phyloP scores from a whole-genome alignment of 2,329 filamentous ascomycete species.

The Fusarium chaquense region DNA sequence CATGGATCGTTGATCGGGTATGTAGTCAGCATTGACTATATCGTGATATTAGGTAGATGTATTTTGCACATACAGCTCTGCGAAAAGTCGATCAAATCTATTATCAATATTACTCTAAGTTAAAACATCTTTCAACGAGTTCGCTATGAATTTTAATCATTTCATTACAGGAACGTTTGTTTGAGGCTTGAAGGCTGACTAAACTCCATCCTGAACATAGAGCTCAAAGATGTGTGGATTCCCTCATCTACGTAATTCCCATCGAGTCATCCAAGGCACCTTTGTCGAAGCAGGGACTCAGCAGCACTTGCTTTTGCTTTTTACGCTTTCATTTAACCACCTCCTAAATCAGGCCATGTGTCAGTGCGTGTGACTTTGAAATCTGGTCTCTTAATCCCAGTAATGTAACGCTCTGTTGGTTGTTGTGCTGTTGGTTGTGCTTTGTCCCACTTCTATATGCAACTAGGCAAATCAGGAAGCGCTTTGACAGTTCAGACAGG shows the following conservation, averaged over 20 bases:
- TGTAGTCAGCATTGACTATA: no score
- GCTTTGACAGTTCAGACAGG: background rate
- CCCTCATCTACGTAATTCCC: rapidly evolving
- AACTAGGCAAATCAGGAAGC: slow-evolving; percentile 6
- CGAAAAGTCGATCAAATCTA: no score
- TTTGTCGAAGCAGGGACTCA: background rate
- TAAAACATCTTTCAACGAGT: no score
- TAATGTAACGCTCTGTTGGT: slow-evolving; percentile 3
- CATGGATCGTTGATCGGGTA: no score
- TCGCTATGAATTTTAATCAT: no score
- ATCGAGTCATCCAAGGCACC: background rate
- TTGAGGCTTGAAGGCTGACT: rapidly evolving
- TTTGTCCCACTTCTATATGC: slow-evolving; percentile 16
- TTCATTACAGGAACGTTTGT: no score
- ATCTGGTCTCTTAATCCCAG: rapidly evolving
- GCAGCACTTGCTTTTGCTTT: background rate
- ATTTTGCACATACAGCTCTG: no score
- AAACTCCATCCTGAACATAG: rapidly evolving
- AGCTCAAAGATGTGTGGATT: background rate
- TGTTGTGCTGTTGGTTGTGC: slow-evolving; percentile 14
- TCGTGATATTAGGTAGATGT: no score
- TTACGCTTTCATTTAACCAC: background rate
- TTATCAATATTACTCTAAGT: no score
- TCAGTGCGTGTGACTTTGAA: rapidly evolving
- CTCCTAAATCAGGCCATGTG: background rate